Evolutionary conservation across 176 grass and related monocot genomes (phyloP).

Genomic region (Dendrocalamus sinicus): DNA sequence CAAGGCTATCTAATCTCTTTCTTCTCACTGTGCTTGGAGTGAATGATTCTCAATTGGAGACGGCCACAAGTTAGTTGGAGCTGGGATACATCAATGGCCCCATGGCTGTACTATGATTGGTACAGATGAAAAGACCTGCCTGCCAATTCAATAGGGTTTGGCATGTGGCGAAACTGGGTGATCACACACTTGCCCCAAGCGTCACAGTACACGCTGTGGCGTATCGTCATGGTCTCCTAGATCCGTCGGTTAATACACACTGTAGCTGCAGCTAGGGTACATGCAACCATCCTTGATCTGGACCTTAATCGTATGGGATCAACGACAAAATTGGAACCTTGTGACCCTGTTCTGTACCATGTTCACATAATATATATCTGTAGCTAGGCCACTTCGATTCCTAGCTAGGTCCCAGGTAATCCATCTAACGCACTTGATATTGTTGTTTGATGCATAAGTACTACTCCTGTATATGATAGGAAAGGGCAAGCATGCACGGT

Average conservation of each 20-base stretch:
- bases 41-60: background rate
- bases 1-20: too few relatives aligned
- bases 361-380: background rate
- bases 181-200: background rate
- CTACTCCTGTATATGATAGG: too few relatives aligned
- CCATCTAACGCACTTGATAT: too few relatives aligned
- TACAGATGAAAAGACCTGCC: constrained; percentile 42
- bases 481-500: too few relatives aligned
- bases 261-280: background rate
- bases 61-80: constrained; percentile 37
- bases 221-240: background rate
- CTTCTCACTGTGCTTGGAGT: background rate
- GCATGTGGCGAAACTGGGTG: constrained; percentile 11
- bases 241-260: background rate
- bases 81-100: constrained; percentile 20
- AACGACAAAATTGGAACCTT: background rate
- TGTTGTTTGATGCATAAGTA: background rate
- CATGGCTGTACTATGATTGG: constrained; percentile 31
- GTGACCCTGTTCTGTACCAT: background rate
- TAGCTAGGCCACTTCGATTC: too few relatives aligned
- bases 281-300: background rate
- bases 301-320: background rate
- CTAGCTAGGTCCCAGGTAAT: background rate
- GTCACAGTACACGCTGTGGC: background rate
- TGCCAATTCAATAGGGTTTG: background rate